Base-by-base conservation (phyloP, 441 rosid species). In the Daphne laureola region DNA sequence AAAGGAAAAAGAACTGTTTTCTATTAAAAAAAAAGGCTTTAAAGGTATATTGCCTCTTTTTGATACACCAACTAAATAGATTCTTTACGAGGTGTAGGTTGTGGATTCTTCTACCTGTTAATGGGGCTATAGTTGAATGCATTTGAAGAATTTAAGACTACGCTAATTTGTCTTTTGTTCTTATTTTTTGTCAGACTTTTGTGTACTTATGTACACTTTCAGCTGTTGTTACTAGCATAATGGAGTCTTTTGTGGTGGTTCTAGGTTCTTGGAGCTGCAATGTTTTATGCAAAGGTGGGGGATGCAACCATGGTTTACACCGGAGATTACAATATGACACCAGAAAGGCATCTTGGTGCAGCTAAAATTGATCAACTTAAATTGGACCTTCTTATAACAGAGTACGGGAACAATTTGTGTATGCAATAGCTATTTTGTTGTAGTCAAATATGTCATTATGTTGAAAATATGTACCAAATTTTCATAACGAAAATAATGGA, bases 311-410 rank as follows among this genome's bases (percentile, higher is more conserved):
- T 93, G 74, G 83, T 93, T 55, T 93, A 93, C 77, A 93, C 97
- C 4, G 97, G 99, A 61, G 99, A 93, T 65, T 90, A 89, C 68
- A 93, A 93, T 74, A 90, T 87, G 96, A 93, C 97, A 6, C 90
- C 97, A 1, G 98, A 93, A 76, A 82, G 98, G 68, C 98, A 93
- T 74, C 95, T 93, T 31, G 98, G 98, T 57, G 96, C 98, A 45
- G 99, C 97, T 61, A 90, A 87, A 77, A 85, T 90, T 58, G 96
- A 90, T 57, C 68, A 79, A 60, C 77, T 87, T 40, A 82, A 68
- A 53, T 72, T 93, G 61, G 97, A 90, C 73, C 96, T 93, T 73
- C 77, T 93, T 57, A 85, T 93, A 73, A 76, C 99, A 56, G 99
- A 93, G 99, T 92, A 86, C 17, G 77, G 49, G 53, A 49, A 65